phyloP scores from a whole-genome alignment of 495 filamentous ascomycete species.

The Aspergillus ostianus region DNA sequence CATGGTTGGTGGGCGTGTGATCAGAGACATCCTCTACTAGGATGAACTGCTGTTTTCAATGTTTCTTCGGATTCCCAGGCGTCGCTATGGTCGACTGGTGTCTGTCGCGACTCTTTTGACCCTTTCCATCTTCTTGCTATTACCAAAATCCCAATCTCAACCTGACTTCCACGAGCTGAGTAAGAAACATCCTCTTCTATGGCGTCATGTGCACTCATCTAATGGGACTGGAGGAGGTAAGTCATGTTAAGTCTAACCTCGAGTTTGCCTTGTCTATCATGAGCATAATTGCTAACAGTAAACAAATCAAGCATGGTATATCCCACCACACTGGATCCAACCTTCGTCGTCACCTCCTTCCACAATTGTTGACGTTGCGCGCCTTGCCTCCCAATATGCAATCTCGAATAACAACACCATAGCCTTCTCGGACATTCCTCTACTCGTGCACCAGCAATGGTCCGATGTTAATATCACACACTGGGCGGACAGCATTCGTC shows the following conservation, averaged over 20 bases:
- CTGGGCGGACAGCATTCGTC: conserved; percentile 12
- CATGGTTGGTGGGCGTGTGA: too few species aligned
- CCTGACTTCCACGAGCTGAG: neutral
- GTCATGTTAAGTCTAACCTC: neutral
- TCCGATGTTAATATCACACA: conserved; percentile 10
- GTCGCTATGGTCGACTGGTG: neutral
- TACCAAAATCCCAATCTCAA: neutral
- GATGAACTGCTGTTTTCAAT: too few species aligned
- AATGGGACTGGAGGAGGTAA: conserved; percentile 7
- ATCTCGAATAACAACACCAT: conserved; percentile 6
- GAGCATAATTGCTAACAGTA: too few species aligned
- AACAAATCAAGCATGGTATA: conserved; percentile 18
- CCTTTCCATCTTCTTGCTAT: neutral
- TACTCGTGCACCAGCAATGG: conserved; percentile 24
- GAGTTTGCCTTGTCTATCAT: neutral
- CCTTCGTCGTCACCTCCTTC: neutral
- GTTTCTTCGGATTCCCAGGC: neutral
- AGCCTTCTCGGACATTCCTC: conserved; percentile 14
- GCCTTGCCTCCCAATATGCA: conserved; percentile 8
- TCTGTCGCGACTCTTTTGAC: neutral
- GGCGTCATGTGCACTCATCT: conserved; percentile 5
- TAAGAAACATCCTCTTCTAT: conserved; percentile 7
- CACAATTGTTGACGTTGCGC: conserved; percentile 15
- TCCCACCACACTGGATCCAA: conserved; percentile 14
- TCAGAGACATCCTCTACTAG: too few species aligned